Evolutionary conservation across 805 yeast species (phyloP), one percentile per base, ranked within the genome.

Genomic region (Jamesozyma lodderae): DNA sequence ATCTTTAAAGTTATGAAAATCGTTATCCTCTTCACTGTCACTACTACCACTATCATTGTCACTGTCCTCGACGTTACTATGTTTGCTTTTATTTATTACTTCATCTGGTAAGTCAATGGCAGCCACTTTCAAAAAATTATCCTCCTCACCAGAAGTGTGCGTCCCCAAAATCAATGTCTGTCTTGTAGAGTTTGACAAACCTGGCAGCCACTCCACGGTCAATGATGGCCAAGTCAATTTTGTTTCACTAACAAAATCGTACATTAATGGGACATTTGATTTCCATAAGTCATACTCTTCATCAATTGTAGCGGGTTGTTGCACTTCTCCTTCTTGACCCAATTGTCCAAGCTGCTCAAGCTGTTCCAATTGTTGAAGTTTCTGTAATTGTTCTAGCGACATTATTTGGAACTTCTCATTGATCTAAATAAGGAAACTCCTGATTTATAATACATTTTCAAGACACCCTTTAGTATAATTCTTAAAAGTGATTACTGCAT

Each of bases 141-240:
- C 66, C 42, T 77, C 88, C 36, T 72, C 77, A 4, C 80, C 84
- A 1, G 83, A 73, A 0, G 90, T 79, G 51, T 81, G 84, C 0
- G 94, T 81, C 3, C 88, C 86, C 16, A 82, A 53, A 8, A 82
- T 50, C 40, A 83, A 48, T 37, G 73, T 70, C 44, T 81, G 70
- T 19, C 68, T 67, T 10, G 67, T 61, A 5, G 37, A 23, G 2
- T 39, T 42, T 23, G 32, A 21, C 38, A 35, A 21, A 3, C 43
- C 47, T 22, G 87, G 88, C 6, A 80, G 57, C 88, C 92, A 83
- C 58, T 83, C 84, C 4, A 81, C 70, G 1, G 90, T 79, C 35
- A 83, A 64, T 2, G 88, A 78, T 2, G 94, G 94, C 94, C 94
- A 83, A 10, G 79, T 73, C 32, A 83, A 62, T 2, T 81, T 84